Percentiles rank a stretch among this genome's conserved stretches.
These are phyloP conservation scores for Claviceps lovelessii DNA, from an alignment of 2,329 filamentous ascomycete species.

Conservation along the genomic window DNA sequence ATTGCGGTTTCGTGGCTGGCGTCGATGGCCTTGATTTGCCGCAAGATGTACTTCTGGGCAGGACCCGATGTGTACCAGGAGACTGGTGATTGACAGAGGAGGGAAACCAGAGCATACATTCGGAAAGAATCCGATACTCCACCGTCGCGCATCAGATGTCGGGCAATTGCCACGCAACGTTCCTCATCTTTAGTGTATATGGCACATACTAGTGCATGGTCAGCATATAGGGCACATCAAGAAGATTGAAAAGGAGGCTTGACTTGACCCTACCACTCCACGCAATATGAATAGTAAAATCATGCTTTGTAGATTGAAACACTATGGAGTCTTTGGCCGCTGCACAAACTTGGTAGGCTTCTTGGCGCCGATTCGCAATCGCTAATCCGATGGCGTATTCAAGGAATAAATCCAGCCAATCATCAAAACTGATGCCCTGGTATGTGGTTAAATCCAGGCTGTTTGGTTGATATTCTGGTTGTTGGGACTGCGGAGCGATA, in stretches of 20 bases:
- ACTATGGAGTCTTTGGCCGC: conserved; percentile 68
- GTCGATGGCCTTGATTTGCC: conserved; percentile 88
- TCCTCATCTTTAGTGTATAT: conserved; percentile 69
- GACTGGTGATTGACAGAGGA: conserved; percentile 57
- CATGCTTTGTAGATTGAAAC: conserved; percentile 57
- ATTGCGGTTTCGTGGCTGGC: conserved; percentile 31
- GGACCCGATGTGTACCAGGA: conserved; percentile 69
- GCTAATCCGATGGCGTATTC: conserved; percentile 72
- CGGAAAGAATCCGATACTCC: conserved; percentile 74
- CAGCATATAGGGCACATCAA: not conserved
- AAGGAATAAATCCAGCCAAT: conserved; percentile 83
- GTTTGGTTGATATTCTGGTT: conserved; percentile 1
- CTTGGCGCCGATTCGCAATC: conserved; percentile 47
- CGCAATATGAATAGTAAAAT: conserved; percentile 60
- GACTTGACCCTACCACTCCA: conserved; percentile 49
- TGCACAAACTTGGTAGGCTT: conserved; percentile 69
- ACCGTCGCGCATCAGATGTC: conserved; percentile 73
- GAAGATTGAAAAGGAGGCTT: not conserved
- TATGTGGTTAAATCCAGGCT: conserved; percentile 26
- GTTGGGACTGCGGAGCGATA: conserved; percentile 6
- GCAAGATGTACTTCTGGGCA: conserved; percentile 78
- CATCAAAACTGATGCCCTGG: conserved; percentile 64
- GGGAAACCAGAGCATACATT: conserved; percentile 65
- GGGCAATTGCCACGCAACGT: conserved; percentile 54
- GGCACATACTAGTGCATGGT: conserved; percentile 50